Base-by-base conservation (phyloP, 371 early-diverging fungal species). In the Nematocida sp. region DNA sequence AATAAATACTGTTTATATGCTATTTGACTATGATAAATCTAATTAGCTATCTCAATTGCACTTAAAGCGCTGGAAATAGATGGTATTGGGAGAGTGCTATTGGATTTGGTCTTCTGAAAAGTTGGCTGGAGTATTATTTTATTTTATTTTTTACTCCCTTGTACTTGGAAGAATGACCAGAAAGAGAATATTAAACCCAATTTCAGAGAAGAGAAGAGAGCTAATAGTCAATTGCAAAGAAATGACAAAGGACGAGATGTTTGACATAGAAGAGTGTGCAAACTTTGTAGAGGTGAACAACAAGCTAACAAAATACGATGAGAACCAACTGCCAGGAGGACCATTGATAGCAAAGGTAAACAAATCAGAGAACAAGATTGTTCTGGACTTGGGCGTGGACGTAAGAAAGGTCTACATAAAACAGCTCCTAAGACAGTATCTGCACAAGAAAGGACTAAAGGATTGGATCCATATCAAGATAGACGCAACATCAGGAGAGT, bases 181-280 rank as follows among this genome's bases (percentile, higher is more conserved):
- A 78, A 77, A 62, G 75, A 79, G 79, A 65, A 53, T 37, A 62
- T 32, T 53, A 53, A 76, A 53, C 49, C 65, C 32, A 55, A 35
- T 54, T 57, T 65, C 52, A 51, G 53, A 63, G 70, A 80, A 34
- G 46, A 76, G 49, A 65, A 67, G 25, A 55, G 70, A 47, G 34
- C 17, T 53, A 38, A 37, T 49, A 34, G 43, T 49, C 21, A 53
- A 64, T 37, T 77, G 67, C 65, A 60, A 58, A 77, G 65, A 64
- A 51, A 29, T 65, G 60, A 52, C 48, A 37, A 60, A 67, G 61
- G 66, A 78, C 57, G 66, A 78, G 49, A 7, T 64, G 5, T 47
- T 80, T 63, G 53, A 57, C 48, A 37, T 76, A 48, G 38, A 78
- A 64, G 75, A 77, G 76, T 62, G 78, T 53, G 46, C 45, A 53